These are phyloP conservation scores for Neobulgaria alba DNA, from an alignment of 2,329 filamentous ascomycete genomes.

Conservation along the genomic window DNA sequence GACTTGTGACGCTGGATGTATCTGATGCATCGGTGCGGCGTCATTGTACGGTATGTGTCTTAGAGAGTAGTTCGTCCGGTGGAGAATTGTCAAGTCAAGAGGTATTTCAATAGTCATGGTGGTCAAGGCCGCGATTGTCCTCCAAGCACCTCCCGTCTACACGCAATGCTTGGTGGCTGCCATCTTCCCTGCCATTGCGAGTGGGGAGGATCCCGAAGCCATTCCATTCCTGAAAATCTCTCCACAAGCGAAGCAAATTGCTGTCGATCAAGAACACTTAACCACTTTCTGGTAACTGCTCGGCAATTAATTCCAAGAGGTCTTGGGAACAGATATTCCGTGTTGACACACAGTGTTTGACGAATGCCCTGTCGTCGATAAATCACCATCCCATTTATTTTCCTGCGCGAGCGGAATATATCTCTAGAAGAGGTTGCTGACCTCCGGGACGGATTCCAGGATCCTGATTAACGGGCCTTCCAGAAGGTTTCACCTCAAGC, in stretches of 20 bases:
- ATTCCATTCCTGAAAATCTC: slow-evolving; percentile 4
- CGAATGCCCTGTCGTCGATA: slow-evolving; percentile 4
- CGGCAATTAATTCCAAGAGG: slow-evolving; percentile 6
- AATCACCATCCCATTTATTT: slow-evolving; percentile 5
- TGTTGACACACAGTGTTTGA: slow-evolving; percentile 2
- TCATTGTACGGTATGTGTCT: slow-evolving; percentile 1
- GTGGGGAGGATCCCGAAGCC: background rate
- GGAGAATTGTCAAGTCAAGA: too few species aligned
- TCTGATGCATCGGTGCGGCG: slow-evolving; percentile 9
- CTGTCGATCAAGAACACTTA: slow-evolving; percentile 4
- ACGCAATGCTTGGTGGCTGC: too few species aligned
- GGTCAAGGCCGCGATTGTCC: too few species aligned
- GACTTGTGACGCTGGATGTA: slow-evolving; percentile 6
- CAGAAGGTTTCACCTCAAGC: slow-evolving; percentile 24
- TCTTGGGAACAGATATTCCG: slow-evolving; percentile 4
- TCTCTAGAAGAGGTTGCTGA: slow-evolving; percentile 5
- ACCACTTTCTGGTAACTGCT: slow-evolving; percentile 1
- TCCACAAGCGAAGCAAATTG: slow-evolving; percentile 3
- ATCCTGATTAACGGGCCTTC: slow-evolving; percentile 23
- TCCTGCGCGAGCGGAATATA: slow-evolving; percentile 6
- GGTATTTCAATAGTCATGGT: too few species aligned
- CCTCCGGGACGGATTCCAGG: slow-evolving; percentile 13
- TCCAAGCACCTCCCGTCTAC: too few species aligned
- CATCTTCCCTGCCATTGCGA: slow-evolving; percentile 4
- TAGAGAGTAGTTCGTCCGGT: too few species aligned